These are phyloP conservation scores for Massarina eburnea DNA, from an alignment of 2,329 filamentous ascomycete genomes.

Conservation along the genomic window DNA sequence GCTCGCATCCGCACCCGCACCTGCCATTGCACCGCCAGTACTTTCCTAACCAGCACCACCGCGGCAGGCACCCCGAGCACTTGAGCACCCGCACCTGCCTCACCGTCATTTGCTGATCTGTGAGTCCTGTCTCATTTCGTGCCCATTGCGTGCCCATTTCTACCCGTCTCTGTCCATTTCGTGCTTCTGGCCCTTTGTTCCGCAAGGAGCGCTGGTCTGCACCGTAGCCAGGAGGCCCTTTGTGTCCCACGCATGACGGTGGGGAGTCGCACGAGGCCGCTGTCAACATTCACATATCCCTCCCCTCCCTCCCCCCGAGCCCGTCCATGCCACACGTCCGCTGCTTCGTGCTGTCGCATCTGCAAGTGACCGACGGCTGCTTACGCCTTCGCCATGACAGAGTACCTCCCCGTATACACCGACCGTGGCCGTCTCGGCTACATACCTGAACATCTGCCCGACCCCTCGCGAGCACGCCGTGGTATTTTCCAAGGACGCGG, in stretches of 20 bases:
- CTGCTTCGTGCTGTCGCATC: neutral
- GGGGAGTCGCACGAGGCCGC: conserved; percentile 26
- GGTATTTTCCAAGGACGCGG: conserved; percentile 53
- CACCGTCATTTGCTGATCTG: conserved; percentile 22
- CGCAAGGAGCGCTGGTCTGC: conserved; percentile 21
- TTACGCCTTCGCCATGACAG: conserved; percentile 43
- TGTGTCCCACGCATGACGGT: conserved; percentile 37
- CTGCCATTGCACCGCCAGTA: neutral
- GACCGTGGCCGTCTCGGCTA: conserved; percentile 43
- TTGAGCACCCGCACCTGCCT: conserved; percentile 24
- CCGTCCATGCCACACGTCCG: conserved; percentile 14
- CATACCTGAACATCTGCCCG: conserved; percentile 38
- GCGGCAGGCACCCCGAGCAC: conserved; percentile 9
- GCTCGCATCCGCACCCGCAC: conserved; percentile 34
- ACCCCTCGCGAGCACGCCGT: conserved; percentile 24
- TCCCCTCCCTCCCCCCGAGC: conserved; percentile 4
- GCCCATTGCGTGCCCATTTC: conserved; percentile 8
- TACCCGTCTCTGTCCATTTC: too few species aligned
- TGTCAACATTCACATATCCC: conserved; percentile 15
- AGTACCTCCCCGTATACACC: conserved; percentile 41
- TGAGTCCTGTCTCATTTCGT: conserved; percentile 42
- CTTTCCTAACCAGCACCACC: too few species aligned
- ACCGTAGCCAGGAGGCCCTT: conserved; percentile 36
- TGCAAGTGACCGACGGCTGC: conserved; percentile 21
- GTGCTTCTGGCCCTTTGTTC: conserved; percentile 34